Base-by-base conservation (phyloP, 345 rosid species). In the Reutealis trisperma region DNA sequence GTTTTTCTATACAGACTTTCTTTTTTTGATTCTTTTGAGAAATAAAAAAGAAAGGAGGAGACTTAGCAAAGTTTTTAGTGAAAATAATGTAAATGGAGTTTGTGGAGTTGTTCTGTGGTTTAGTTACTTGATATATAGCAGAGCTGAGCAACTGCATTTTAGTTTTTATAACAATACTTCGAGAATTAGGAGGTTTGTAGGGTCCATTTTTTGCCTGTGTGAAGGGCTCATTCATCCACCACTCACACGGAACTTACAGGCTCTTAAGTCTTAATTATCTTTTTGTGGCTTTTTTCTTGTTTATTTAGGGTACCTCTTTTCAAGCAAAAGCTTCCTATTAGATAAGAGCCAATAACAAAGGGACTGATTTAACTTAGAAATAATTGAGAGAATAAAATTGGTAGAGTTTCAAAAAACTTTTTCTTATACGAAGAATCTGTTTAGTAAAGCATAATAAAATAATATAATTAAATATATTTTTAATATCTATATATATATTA, bases 11-110 rank as follows among this genome's bases (percentile, higher is more conserved):
- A 22, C 42, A 8, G 24, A 27, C 27, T n/a, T 73, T 30, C 14
- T n/a, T 63, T 70, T 77, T 68, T 77, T 64, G 4, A 25, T 75
- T 78, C 83, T 83, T 84, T 79, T 84, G 45, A 62, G 81, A 63
- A 77, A 19, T 15, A 59, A 25, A 72, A 64, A 60, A 70, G 61
- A 58, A 8, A 22, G 58, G 69, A 49, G 27, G 63, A 63, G 74
- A 57, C 21, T 25, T 22, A 71, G 79, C 71, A 72, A 78, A 61
- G 70, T 8, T 47, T 59, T 2, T 41, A 68, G 67, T 11, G 57
- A 15, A 2, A 13, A 34, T 54, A n/a, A 22, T 11, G 54, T n/a
- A 12, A 8, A 41, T 68, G 64, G 41, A 51, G 59, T 30, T 60
- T 18, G 70, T 45, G 6, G 8, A n/a, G 8, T 25, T 52, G 41